phyloP scores from a whole-genome alignment of 148 eudicot species.

The Cornus suecica region DNA sequence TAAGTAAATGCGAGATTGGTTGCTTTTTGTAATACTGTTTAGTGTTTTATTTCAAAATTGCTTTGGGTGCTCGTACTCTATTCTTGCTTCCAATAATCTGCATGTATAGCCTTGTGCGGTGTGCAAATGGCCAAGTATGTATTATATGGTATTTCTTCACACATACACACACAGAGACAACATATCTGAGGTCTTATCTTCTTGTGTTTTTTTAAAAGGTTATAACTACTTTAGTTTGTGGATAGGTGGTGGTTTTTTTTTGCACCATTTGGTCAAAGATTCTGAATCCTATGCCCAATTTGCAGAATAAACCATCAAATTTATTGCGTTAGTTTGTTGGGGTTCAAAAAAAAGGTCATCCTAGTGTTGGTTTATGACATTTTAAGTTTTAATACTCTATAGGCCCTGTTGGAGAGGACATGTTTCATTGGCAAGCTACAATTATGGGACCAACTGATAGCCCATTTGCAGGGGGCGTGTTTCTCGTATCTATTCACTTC shows the following conservation, averaged over 20 bases:
- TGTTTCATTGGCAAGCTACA: constrained; percentile 53
- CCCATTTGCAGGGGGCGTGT: constrained; percentile 46
- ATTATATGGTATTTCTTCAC: too few relatives aligned
- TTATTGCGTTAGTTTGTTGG: background rate
- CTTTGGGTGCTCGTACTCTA: background rate
- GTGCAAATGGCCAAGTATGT: background rate
- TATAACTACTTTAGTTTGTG: background rate
- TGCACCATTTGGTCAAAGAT: background rate
- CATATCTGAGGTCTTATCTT: background rate
- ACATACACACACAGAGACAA: too few relatives aligned
- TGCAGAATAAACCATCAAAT: background rate
- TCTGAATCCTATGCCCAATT: too few relatives aligned
- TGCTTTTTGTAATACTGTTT: background rate
- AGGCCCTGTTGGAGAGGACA: constrained; percentile 48
- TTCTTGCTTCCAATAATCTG: background rate
- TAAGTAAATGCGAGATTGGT: background rate
- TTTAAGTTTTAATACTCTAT: background rate
- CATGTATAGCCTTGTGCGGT: too few relatives aligned
- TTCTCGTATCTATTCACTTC: constrained; percentile 40
- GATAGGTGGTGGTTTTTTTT: background rate
- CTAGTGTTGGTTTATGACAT: background rate
- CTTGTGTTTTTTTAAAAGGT: too few relatives aligned
- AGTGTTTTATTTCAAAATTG: background rate
- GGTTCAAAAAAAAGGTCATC: background rate
- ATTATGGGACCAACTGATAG: constrained; percentile 50